Base-by-base conservation (phyloP, 2,329 filamentous ascomycete species). In the Chlorencoelia australis region DNA sequence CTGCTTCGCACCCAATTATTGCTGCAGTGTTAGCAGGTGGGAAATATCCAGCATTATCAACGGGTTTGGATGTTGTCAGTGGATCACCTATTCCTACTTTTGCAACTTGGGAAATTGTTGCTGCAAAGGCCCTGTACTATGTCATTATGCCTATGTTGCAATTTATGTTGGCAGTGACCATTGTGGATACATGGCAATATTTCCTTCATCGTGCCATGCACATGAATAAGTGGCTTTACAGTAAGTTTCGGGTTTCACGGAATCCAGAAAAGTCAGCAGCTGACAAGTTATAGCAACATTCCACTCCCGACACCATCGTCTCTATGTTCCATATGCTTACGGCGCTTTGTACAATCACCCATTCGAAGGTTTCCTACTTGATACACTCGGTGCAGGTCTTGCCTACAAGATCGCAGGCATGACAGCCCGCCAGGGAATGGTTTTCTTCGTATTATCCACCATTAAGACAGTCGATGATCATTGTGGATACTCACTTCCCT, bases 401-500 rank as follows among this genome's bases (percentile, higher is more conserved):
- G 85, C 75, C 15, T 96, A 93, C 64, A 79, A 94, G 53, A 55
- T 82, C 9, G 75, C 84, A 0, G 72, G 81, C 42, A 82, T 96
- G 82, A 86, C 77, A n/a, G 69, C 79, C 32, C 79, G 88, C 36
- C 85, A 94, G 60, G 82, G 79, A 50, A 88, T 94, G 67, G 73
- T 75, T 60, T 95, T 95, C 67, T 96, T 94, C 61, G 79, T 80
- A 33, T 73, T 77, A 59, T 89, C 83, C 20, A 93, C 85, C 6
- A 77, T 95, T 67, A 98, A 98, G 69, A 96, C 91, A 0, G 86
- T 96, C 17, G 88, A 95, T 55, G 91, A 98, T 57, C 91, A 98
- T 65, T 95, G 89, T 60, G 91, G 91, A 46, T 98, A 96, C 57
- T 71, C 77, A n/a, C 79, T 98, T 43, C 91, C 91, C 1, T 96